Conservation (phyloP, 2,329 filamentous ascomycete species). For the Simplicillium aogashimaense region DNA sequence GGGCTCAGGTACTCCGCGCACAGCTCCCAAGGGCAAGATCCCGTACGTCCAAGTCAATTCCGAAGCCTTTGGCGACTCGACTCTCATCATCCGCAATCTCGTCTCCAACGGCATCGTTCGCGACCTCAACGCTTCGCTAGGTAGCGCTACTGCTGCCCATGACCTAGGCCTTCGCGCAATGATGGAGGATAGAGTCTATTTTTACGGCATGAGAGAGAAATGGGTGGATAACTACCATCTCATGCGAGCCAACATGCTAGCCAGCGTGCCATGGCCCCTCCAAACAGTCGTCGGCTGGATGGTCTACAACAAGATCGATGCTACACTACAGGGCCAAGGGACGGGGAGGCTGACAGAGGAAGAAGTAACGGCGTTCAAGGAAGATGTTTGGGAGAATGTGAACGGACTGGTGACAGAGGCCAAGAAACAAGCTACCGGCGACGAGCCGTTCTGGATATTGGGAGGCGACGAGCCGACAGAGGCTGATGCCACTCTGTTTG, state of each 20-base stretch:
- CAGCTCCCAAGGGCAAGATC: slow-evolving; percentile 47
- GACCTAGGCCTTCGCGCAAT: slow-evolving; percentile 44
- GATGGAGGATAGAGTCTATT: slow-evolving; percentile 51
- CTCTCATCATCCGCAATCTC: slow-evolving; percentile 41
- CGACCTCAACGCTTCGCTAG: slow-evolving; percentile 36
- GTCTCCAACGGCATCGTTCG: slow-evolving; percentile 18
- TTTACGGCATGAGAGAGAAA: slow-evolving; percentile 42
- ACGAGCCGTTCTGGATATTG: slow-evolving; percentile 45
- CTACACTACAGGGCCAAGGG: slow-evolving; percentile 46
- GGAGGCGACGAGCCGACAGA: slow-evolving; percentile 44
- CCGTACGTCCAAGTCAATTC: slow-evolving; percentile 38
- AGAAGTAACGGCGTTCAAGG: slow-evolving; percentile 34
- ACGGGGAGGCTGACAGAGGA: slow-evolving; percentile 37
- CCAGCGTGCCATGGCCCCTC: slow-evolving; percentile 38
- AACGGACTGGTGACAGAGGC: slow-evolving; percentile 31
- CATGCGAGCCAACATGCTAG: slow-evolving; percentile 44
- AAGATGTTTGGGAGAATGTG: slow-evolving; percentile 45
- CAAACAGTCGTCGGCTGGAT: slow-evolving; percentile 40
- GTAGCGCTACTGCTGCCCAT: slow-evolving; percentile 25
- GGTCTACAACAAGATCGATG: slow-evolving; percentile 28
- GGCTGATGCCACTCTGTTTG: slow-evolving; percentile 46
- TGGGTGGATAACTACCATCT: slow-evolving; percentile 50
- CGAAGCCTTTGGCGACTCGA: slow-evolving; percentile 36
- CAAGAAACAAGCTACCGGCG: slow-evolving; percentile 9
- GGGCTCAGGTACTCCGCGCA: slow-evolving; percentile 30